Base-by-base conservation (phyloP, 495 filamentous ascomycete genomes). In the Hypoxylon cercidicola region DNA sequence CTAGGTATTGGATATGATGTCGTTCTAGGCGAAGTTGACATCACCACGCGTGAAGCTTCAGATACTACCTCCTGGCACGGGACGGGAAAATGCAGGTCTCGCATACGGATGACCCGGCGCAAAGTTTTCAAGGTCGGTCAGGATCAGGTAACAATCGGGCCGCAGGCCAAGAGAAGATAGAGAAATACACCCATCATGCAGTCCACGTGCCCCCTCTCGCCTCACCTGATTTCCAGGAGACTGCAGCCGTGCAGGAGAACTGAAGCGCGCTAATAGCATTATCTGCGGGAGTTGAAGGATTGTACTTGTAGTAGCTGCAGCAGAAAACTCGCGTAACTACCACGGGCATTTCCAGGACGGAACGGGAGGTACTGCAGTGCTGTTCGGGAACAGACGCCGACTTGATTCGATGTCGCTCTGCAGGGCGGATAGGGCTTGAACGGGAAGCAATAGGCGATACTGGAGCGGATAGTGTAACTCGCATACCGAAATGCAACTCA, bases 81-180 rank as follows among this genome's bases (percentile, higher is more conserved):
- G 34, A 11, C 23, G 41, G 50, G 13, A 19, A 56, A 56, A 60
- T 41, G 45, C 45, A 55, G 39, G 50, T 63, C 41, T 58, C 41
- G 19, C 35, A 19, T 2, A 25, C 64, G 58, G 57, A 62, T 52
- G 48, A 32, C 54, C 41, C 46, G 53, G 25, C 30, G 55, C n/a
- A 39, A 18, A 18, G 3, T 9, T 25, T 56, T 37, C 23, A 60
- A 55, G 46, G 65, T 55, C 60, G 60, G 60, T 52, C 55, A 60
- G 44, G 49, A 40, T 63, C 50, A 64, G 65, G 60, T 60, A 64
- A 64, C 60, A 63, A 64, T 64, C 59, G 54, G 59, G 59, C 64
- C 59, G 59, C 59, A 58, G 49, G 43, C 54, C 59, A 62, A 68
- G 54, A 53, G 28, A 54, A 54, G 49, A 34, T 41, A 56, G 50